Evolutionary conservation across 331 rosid genomes (phyloP), one percentile per base, ranked within the genome.

Genomic region (Prunus yedoensis): DNA sequence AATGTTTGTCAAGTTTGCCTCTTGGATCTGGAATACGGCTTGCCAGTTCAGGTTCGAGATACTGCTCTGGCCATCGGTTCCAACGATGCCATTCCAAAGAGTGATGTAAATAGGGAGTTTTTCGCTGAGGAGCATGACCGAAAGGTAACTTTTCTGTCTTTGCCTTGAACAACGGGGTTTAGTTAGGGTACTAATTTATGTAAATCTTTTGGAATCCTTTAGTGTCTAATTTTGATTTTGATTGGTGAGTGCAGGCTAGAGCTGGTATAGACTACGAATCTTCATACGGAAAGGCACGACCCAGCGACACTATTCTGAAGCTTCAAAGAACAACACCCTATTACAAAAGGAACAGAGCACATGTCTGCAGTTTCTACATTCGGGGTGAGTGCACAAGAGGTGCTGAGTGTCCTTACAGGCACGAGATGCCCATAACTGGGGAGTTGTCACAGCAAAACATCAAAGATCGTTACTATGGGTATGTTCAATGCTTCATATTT

Each of bases 41-140:
- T 94, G 28, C 99, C 97, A 0, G 99, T 92, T 60, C 99, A 92
- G 80, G 99, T 94, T 41, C 87, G 97, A 1, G 99, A 94, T 68
- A 89, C 97, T 0, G 99, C 97, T 46, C 88, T 94, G 53, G 85
- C 89, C 70, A 92, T 90, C 70, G 69, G 77, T 76, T 90, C 97
- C 41, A 81, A 89, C 76, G 97, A 90, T 76, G 75, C 97, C 32
- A 94, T 94, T 80, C 99, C 99, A 20, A 94, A 88, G 87, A 94
- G 99, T 38, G 97, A 94, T 74, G 99, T 94, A 20, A 94, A 94
- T 56, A 79, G 97, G 79, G 97, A 94, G 87, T 94, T 78, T 71
- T 94, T 94, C 54, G 97, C 99, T 11, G 99, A 94, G 87, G 99
- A 94, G 78, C 97, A 94, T 10, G 99, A 94, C 65, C 97, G 99